A percentile compares a stretch with the other conserved stretches of the same genome.
These are phyloP conservation scores for Microascus cirrosus DNA, from an alignment of 2,329 filamentous ascomycete genomes.

Conservation along the genomic window DNA sequence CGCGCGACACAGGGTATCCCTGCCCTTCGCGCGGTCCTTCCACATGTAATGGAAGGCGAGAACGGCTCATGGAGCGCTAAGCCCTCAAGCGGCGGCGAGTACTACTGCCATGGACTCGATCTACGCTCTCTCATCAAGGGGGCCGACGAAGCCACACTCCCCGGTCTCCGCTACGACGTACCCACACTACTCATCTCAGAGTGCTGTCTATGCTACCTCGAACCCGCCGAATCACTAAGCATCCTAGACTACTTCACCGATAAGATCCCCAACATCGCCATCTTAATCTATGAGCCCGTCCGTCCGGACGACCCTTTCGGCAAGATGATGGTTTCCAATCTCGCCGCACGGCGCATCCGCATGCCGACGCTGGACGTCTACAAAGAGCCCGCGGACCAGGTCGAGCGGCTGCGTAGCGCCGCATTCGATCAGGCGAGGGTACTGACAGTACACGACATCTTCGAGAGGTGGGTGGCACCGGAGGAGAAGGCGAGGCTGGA, in stretches of 20 bases:
- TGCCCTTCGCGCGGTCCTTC: slow-evolving; percentile 24
- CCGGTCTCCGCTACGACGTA: slow-evolving; percentile 39
- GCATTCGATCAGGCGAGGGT: slow-evolving; percentile 46
- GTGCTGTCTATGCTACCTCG: slow-evolving; percentile 88
- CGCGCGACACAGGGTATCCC: slow-evolving; percentile 35
- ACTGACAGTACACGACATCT: slow-evolving; percentile 47
- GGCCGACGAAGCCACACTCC: slow-evolving; percentile 8
- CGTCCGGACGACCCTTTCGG: slow-evolving; percentile 78
- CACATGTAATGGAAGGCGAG: slow-evolving; percentile 16
- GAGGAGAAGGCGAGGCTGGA: slow-evolving; percentile 73
- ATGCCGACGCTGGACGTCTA: slow-evolving; percentile 76
- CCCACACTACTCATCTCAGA: slow-evolving; percentile 87
- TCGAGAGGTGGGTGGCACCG: slow-evolving; percentile 59
- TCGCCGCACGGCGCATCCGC: slow-evolving; percentile 68
- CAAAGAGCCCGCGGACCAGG: slow-evolving; percentile 56
- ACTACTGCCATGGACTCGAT: slow-evolving; percentile 56
- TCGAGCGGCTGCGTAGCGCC: slow-evolving; percentile 49
- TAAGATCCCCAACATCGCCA: slow-evolving; percentile 33
- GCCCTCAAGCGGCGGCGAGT: slow-evolving; percentile 27
- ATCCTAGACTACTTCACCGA: slow-evolving; percentile 56
- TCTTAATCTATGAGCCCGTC: slow-evolving; percentile 85
- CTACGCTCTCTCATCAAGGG: slow-evolving; percentile 43
- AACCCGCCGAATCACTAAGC: slow-evolving; percentile 47
- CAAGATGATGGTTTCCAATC: slow-evolving; percentile 81
- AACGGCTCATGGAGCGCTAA: slow-evolving; percentile 27